phyloP scores from a whole-genome alignment of 2,329 filamentous ascomycete species.

The Aureobasidium namibiae region DNA sequence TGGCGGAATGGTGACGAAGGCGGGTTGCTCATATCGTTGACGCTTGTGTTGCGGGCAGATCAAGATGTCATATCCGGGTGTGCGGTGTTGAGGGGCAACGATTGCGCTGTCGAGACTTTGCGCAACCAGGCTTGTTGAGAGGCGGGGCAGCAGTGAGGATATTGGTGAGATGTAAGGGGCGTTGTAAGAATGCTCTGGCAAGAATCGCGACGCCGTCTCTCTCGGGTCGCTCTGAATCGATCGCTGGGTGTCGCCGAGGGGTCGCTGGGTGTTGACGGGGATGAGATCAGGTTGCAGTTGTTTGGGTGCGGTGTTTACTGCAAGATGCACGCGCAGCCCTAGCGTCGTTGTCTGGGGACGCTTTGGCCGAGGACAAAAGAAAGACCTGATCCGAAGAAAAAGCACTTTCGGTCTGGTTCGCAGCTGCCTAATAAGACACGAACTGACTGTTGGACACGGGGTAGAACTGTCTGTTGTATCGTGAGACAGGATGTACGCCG shows the following conservation, averaged over 20 bases:
- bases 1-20: constrained; percentile 29
- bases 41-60: background rate
- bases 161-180: background rate
- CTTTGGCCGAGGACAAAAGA: background rate
- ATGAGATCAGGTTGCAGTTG: constrained; percentile 1
- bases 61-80: constrained; percentile 1
- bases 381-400: background rate
- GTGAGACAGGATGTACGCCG: background rate
- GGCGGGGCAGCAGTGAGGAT: background rate
- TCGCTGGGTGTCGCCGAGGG: background rate
- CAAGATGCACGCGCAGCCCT: constrained; percentile 1
- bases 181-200: constrained; percentile 5
- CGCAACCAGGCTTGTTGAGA: background rate
- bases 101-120: background rate
- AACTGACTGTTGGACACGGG: background rate
- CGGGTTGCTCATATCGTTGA: constrained; percentile 19
- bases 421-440: background rate
- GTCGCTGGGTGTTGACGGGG: background rate
- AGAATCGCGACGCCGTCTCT: background rate
- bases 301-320: constrained; percentile 7
- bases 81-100: background rate
- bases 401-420: background rate
- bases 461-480: background rate
- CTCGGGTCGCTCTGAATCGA: constrained; percentile 1
- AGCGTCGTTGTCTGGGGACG: constrained; percentile 10